Base-by-base conservation (phyloP, 495 filamentous ascomycete genomes). In the Tuber borchii region DNA sequence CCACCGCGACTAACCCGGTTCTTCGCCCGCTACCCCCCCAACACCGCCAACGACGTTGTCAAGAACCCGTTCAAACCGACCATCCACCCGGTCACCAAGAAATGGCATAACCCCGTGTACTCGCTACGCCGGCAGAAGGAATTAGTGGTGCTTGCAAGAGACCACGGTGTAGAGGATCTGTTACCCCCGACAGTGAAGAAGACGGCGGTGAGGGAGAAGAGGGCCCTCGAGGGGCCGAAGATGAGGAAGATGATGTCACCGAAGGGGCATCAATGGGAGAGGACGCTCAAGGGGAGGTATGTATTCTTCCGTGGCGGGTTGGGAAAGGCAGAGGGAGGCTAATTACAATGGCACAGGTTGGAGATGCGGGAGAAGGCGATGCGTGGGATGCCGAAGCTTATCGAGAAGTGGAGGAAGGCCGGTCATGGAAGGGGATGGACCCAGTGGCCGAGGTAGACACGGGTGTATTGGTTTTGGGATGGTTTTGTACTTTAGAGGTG, bases 231-330 rank as follows among this genome's bases (percentile, higher is more conserved):
- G 73, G 94, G 93, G 44, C 83, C 96, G 79, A 86, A 89, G 69
- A 90, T 97, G 78, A 95, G 92, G 88, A 93, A 94, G 79, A 97
- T 95, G 26, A 93, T 95, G 87, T 90, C 88, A 84, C 94, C 97
- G 79, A 97, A 97, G 90, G 95, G 95, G 82, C 93, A 97, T 85
- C 87, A 88, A 83, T 93, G 93, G 90, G 95, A 99, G 88, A 89
- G 95, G 84, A 92, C 90, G 78, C 85, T 97, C 87, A 91, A 91
- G 86, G 86, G 87, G 70, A 89, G 89, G 88, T 89, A 88, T 73
- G 89, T 88, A 75, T 74, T 74, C 14, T 42, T 43, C 31, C n/a
- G 69, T 73, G 31, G 20, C n/a, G n/a, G 40, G 46, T 44, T 42
- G n/a, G 56, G 37, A 40, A 22, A 43, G 68, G 34, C 26, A 26